Evolutionary conservation across 2,329 filamentous ascomycete genomes (phyloP).

Genomic region (Sclerotinia subarctica): DNA sequence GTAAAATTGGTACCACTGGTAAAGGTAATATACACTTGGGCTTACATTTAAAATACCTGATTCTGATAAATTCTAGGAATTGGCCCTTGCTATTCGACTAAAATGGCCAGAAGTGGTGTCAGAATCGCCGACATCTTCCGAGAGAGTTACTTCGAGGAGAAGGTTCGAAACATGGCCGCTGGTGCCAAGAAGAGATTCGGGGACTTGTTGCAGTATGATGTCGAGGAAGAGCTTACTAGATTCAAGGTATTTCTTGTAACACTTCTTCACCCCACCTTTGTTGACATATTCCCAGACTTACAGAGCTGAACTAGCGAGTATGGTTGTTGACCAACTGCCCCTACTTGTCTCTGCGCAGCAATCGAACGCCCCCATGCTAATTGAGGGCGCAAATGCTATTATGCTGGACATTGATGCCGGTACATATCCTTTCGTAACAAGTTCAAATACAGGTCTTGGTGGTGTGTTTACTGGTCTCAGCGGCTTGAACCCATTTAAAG

Average conservation of each 20-base stretch:
- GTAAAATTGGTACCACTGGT: constrained; percentile 46
- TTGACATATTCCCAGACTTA: constrained; percentile 40
- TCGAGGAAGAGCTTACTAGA: constrained; percentile 64
- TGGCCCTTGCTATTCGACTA: constrained; percentile 57
- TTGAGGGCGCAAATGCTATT: constrained; percentile 66
- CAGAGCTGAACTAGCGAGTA: constrained; percentile 54
- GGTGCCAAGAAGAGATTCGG: constrained; percentile 69
- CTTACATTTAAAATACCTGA: neutral
- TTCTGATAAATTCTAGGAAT: constrained; percentile 40
- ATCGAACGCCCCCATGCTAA: constrained; percentile 56
- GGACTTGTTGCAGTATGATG: constrained; percentile 61
- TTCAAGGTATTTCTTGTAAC: constrained; percentile 45
- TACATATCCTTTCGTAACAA: constrained; percentile 45
- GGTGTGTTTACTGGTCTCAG: constrained; percentile 62
- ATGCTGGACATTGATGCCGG: constrained; percentile 63
- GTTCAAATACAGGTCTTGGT: constrained; percentile 44
- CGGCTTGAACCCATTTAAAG: constrained; percentile 57
- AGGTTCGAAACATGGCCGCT: constrained; percentile 57
- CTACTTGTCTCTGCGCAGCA: constrained; percentile 61
- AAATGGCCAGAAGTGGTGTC: constrained; percentile 64
- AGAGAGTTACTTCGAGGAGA: constrained; percentile 61
- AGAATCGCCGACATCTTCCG: constrained; percentile 66
- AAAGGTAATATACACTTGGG: constrained; percentile 33
- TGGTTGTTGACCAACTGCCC: constrained; percentile 60
- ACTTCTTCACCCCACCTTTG: constrained; percentile 27